Percentiles rank a stretch among this genome's conserved stretches.
phyloP scores from a whole-genome alignment of 495 filamentous ascomycete genomes.

The Talaromyces proteolyticus region DNA sequence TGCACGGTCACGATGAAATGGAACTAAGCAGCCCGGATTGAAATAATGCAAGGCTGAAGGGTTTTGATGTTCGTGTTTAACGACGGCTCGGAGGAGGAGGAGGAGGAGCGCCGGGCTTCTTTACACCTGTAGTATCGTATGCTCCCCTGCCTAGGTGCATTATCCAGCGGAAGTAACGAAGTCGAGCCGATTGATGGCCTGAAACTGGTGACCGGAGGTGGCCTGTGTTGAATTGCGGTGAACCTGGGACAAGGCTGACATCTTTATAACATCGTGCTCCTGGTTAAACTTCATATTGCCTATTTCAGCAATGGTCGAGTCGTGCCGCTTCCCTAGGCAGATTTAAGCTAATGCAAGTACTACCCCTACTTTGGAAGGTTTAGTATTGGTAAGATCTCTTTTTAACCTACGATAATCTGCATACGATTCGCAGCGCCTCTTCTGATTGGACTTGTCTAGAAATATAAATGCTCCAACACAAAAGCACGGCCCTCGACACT shows the following conservation, averaged over 20 bases:
- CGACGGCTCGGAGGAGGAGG: slow-evolving; percentile 14
- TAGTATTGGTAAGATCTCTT: too few relatives aligned
- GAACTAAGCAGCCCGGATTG: not conserved
- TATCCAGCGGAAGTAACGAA: not conserved
- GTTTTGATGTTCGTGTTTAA: not conserved
- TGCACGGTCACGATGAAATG: not conserved
- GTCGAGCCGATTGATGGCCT: slow-evolving; percentile 1
- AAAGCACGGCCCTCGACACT: too few relatives aligned
- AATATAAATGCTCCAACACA: too few relatives aligned
- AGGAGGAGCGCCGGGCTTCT: slow-evolving; percentile 49
- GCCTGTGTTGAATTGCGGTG: not conserved
- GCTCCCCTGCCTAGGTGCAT: slow-evolving; percentile 56
- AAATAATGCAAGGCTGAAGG: not conserved
- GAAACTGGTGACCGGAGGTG: not conserved
- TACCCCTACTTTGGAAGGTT: too few relatives aligned
- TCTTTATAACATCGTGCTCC: not conserved
- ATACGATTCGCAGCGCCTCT: too few relatives aligned
- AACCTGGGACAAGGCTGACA: slow-evolving; percentile 1
- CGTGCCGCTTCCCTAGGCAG: too few relatives aligned
- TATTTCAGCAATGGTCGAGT: not conserved
- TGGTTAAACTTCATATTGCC: not conserved
- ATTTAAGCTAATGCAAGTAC: too few relatives aligned
- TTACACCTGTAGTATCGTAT: slow-evolving; percentile 53
- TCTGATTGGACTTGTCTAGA: too few relatives aligned
- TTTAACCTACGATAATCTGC: too few relatives aligned